Evolutionary conservation across 164 flowering plant species (phyloP), one percentile per base, ranked within the genome.

Genomic region (Stephania cephalantha): DNA sequence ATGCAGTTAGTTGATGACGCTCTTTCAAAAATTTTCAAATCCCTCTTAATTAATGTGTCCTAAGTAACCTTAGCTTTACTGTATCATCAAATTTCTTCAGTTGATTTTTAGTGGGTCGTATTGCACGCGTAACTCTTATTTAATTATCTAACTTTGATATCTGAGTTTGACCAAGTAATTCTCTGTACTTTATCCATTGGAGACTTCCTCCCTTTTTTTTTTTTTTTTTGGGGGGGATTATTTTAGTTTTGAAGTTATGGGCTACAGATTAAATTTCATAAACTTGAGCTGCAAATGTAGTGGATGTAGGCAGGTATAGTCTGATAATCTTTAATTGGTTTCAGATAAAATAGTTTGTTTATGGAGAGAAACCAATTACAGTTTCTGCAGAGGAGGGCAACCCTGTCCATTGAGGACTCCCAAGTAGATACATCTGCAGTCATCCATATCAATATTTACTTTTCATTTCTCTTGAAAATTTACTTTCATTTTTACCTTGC

Each of bases 191-290:
- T 17, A 61, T 61, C 20, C 66, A 61, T 61, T 61, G 3, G 20
- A 7, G 66, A 61, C 25, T 29, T 9, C 55, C 77, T 68, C 64
- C 15, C 53, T 69, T 71, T 15, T 48, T 58, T 76, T 61, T 10
- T 17, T 50, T 15, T 31, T 69, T 71, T 15, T 48, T 58, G 73
- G 50, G 8, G 11, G 68, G 55, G 22, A n/a, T 71, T 77, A 70
- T 74, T 48, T 29, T 50, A 58, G 44, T 75, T 76, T 78, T 82
- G 83, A 82, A 81, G 83, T 74, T 68, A 68, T 79, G 84, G 72
- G 82, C 74, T 79, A 65, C n/a, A 46, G 42, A 74, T 50, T 53
- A 50, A 79, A 69, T 78, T 78, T 42, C 71, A 48, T 2, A 35
- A 79, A 69, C 68, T 53, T 53, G 45, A n/a, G 55, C 29, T 67